phyloP scores from a whole-genome alignment of 2,329 filamentous ascomycete genomes.

The Ophiostoma tasmaniense region DNA sequence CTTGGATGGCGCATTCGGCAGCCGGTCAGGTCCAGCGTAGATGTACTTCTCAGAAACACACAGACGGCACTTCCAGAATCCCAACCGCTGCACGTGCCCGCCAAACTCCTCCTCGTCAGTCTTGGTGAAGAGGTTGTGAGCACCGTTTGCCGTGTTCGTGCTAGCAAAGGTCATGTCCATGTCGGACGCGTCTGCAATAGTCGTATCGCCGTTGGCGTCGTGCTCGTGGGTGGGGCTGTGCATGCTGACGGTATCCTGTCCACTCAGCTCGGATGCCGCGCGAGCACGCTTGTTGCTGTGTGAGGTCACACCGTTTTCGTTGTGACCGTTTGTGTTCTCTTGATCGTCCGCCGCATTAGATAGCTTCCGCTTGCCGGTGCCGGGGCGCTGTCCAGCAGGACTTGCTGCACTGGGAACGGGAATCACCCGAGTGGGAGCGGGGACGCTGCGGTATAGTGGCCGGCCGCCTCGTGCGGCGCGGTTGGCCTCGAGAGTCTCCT shows the following conservation, averaged over 20 bases:
- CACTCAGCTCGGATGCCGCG: slow-evolving; percentile 14
- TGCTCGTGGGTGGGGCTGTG: slow-evolving; percentile 6
- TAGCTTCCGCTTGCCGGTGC: slow-evolving; percentile 1
- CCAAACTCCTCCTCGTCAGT: slow-evolving; percentile 18
- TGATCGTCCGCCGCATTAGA: not conserved
- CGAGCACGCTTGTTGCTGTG: slow-evolving; percentile 12
- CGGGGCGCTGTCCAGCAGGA: not conserved
- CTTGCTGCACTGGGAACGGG: not conserved
- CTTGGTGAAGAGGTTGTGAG: slow-evolving; percentile 18
- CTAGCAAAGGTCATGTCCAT: slow-evolving; percentile 5
- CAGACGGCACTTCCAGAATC: slow-evolving; percentile 39
- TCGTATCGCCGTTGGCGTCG: not conserved
- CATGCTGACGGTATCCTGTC: slow-evolving; percentile 18
- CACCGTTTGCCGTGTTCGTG: not conserved
- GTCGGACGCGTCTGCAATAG: slow-evolving; percentile 6
- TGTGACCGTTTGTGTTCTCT: not conserved
- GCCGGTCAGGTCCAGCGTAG: slow-evolving; percentile 32
- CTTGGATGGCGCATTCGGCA: slow-evolving; percentile 37
- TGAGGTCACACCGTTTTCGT: not conserved
- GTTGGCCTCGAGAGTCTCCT: slow-evolving; percentile 28
- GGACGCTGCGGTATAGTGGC: slow-evolving; percentile 7
- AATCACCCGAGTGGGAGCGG: not conserved
- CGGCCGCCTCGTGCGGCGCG: slow-evolving; percentile 16
- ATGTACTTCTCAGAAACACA: slow-evolving; percentile 37
- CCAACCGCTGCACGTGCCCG: slow-evolving; percentile 32